These are phyloP conservation scores for Ambrosia artemisiifolia DNA, from an alignment of 129 eudicot genomes.

Conservation along the genomic window DNA sequence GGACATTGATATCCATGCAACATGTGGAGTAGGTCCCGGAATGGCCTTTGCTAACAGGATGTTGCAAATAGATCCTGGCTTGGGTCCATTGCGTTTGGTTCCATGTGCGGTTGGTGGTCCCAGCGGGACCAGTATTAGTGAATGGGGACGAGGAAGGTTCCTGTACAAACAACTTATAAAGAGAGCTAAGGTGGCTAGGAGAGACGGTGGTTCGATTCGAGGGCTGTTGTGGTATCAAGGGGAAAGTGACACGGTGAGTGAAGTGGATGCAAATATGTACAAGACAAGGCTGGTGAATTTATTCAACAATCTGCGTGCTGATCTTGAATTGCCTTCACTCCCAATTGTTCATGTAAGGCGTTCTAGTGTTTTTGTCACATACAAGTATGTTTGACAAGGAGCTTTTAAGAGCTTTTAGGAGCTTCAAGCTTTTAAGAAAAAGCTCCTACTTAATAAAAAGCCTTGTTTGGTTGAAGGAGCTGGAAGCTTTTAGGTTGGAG, in stretches of 20 bases:
- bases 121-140: constrained; percentile 42
- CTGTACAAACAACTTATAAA: constrained; percentile 45
- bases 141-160: constrained; percentile 47
- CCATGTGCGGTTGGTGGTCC: constrained; percentile 84
- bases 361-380: neutral
- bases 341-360: constrained; percentile 46
- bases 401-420: too few relatives aligned
- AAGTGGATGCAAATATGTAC: constrained; percentile 38
- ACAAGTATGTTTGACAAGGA: too few relatives aligned
- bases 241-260: constrained; percentile 51
- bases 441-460: too few relatives aligned
- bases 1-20: constrained; percentile 50
- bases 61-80: constrained; percentile 22
- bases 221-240: constrained; percentile 75
- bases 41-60: constrained; percentile 58
- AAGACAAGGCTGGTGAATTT: constrained; percentile 36
- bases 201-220: constrained; percentile 45
- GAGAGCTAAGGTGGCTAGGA: constrained; percentile 42
- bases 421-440: too few relatives aligned
- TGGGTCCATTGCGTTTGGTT: constrained; percentile 61
- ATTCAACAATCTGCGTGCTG: constrained; percentile 37
- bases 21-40: constrained; percentile 87
- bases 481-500: too few relatives aligned
- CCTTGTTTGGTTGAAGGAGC: too few relatives aligned
- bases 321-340: constrained; percentile 47